Base-by-base conservation (phyloP, 768 basidiomycete genomes). In the Tylopilus intermedius region DNA sequence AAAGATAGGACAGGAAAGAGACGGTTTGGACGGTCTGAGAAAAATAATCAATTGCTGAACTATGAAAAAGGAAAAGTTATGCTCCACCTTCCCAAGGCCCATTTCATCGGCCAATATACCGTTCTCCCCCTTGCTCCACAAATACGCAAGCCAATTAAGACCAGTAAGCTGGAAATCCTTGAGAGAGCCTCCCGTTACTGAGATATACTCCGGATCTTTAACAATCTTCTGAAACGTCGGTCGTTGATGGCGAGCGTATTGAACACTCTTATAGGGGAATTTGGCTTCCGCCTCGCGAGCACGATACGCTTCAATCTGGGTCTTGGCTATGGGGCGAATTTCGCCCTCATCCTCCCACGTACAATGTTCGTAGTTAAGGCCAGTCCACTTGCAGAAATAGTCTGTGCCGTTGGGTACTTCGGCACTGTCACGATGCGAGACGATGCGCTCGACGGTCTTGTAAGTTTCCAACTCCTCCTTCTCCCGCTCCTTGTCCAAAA, bases 141-240 rank as follows among this genome's bases (percentile, higher is more conserved):
- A 75, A 70, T 95, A 98, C 4, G 91, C 88, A n/a, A 99, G 78
- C 96, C 96, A 99, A 66, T 99, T 99, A 57, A 99, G 77, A 22
- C 96, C 96, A 2, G 93, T 96, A 38, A 98, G 77, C 74, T 99
- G 96, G 75, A 99, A 99, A 63, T 98, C 96, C 72, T 99, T 99
- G 55, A 98, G 77, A 57, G 84, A 71, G 6, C 93, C 93, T 29
- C 94, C 93, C 0, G 88, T 90, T 18, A 68, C 66, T 4, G 63
- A 68, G 62, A 98, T 80, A 69, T 95, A 98, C 2, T 84, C 83
- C 3, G 96, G 96, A 67, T 96, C 93, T 62, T 86, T 85, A 29
- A 75, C 78, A 61, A 98, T 88, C 74, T 90, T 89, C 59, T 79
- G 76, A 75, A 93, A 97, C 5, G 72, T 47, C 0, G 94, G 96